Evolutionary conservation across 2,329 filamentous ascomycete species (phyloP).

Genomic region (Cercospora citrullina): DNA sequence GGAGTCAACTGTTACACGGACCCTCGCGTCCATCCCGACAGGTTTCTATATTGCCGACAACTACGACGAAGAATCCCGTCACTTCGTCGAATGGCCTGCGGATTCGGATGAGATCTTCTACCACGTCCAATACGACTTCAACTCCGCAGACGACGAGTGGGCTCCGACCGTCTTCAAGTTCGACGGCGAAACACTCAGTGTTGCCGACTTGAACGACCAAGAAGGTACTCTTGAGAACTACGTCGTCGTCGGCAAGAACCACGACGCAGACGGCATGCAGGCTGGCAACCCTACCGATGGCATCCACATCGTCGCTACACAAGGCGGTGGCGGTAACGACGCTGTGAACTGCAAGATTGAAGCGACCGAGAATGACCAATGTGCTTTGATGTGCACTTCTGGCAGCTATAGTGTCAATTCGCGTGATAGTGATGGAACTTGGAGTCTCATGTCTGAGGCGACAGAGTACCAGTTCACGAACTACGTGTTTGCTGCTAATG

Average conservation of each 20-base stretch:
- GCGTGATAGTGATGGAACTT: background rate
- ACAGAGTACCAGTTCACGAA: slow-evolving; percentile 11
- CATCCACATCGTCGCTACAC: slow-evolving; percentile 1
- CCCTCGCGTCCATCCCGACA: background rate
- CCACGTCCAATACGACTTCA: slow-evolving; percentile 11
- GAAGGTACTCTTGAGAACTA: slow-evolving; percentile 9
- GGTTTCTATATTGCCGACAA: slow-evolving; percentile 10
- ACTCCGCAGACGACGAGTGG: slow-evolving; percentile 3
- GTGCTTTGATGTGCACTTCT: slow-evolving; percentile 5
- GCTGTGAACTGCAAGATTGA: slow-evolving; percentile 9
- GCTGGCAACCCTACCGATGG: slow-evolving; percentile 4
- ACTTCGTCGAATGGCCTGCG: slow-evolving; percentile 9
- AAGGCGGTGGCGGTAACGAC: background rate
- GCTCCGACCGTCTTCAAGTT: slow-evolving; percentile 5
- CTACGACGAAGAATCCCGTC: background rate
- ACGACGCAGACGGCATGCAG: slow-evolving; percentile 9
- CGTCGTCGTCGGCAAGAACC: slow-evolving; percentile 7
- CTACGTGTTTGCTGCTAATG: slow-evolving; percentile 7
- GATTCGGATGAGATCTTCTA: slow-evolving; percentile 10
- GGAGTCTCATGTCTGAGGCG: background rate
- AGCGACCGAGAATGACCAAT: slow-evolving; percentile 3
- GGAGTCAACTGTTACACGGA: slow-evolving; percentile 1
- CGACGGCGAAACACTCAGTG: background rate
- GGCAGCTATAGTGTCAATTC: slow-evolving; percentile 3
- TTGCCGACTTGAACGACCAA: slow-evolving; percentile 1